Base-by-base conservation (phyloP, 306 rosid genomes). In the Clitoria ternatea region DNA sequence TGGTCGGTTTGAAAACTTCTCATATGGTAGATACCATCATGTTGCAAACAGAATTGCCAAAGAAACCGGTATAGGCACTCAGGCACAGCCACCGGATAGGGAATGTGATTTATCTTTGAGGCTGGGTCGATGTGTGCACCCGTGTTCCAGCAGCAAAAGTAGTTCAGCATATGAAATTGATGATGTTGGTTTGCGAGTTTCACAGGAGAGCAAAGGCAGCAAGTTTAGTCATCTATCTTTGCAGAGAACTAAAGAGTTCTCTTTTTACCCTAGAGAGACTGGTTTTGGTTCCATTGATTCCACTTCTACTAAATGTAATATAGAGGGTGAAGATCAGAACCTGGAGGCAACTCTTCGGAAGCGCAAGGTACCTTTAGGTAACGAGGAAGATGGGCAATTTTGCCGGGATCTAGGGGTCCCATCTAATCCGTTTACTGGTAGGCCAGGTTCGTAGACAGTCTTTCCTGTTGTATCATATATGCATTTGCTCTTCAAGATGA, bases 51-150 rank as follows among this genome's bases (percentile, higher is more conserved):
- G 83, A 70, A 39, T 72, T 39, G 75, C 68, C 7, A 66, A 76
- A 66, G 85, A 65, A 30, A 48, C 77, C 61, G 68, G 47, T 24
- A 37, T 71, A 64, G 82, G 79, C 82, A 70, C 70, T 61, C 85
- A 52, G 55, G 88, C 79, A 69, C 82, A 47, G 56, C 72, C 80
- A 30, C 81, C 18, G 6, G 90, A 85, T 24, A 53, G 69, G 65
- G 88, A 76, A 57, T 95, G 96, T 59, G 99, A 95, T 70, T 85
- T 95, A 36, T 86, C 96, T 32, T 80, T 95, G 81, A 86, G 96
- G 66, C 52, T 95, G 96, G 96, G 97, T 61, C 84, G 54, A 20
- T 67, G 69, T 72, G 62, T 86, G 49, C 87, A 80, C 50, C 83
- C 81, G 18, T 62, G 81, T 75, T 48, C 67, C 15, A 77, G 87